These are phyloP conservation scores for Aspergillus ibericus DNA, from an alignment of 2,329 filamentous ascomycete species.

Conservation along the genomic window DNA sequence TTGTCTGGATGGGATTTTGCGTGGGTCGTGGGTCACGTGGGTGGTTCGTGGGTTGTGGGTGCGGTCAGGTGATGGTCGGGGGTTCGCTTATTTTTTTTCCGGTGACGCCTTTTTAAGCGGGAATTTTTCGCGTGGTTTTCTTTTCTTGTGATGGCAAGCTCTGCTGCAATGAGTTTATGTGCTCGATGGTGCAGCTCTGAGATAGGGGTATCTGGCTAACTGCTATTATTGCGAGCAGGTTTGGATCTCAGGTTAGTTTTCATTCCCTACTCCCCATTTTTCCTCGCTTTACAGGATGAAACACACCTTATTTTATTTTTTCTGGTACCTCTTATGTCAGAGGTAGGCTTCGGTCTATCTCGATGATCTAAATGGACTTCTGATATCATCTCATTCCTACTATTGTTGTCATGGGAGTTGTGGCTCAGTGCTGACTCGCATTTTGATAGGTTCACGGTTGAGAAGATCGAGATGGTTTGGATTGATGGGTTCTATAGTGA, in stretches of 20 bases:
- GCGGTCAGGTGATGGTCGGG: constrained; percentile 15
- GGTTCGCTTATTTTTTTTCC: constrained; percentile 18
- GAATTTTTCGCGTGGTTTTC: constrained; percentile 5
- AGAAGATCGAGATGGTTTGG: not conserved
- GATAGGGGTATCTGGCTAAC: not conserved
- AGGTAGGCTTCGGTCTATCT: constrained; percentile 49
- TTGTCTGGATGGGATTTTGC: constrained; percentile 5
- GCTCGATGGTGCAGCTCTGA: too few species aligned
- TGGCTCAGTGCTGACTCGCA: constrained; percentile 12
- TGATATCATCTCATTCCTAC: constrained; percentile 51
- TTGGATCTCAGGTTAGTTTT: constrained; percentile 5
- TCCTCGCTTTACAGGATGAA: constrained; percentile 64
- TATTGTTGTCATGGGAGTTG: constrained; percentile 7
- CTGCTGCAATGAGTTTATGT: not conserved
- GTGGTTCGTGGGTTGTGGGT: constrained; percentile 19
- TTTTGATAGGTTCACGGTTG: constrained; percentile 3
- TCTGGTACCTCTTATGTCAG: constrained; percentile 99
- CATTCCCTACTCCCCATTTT: constrained; percentile 22
- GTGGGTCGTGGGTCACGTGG: constrained; percentile 35
- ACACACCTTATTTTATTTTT: constrained; percentile 62
- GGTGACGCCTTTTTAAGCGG: constrained; percentile 2
- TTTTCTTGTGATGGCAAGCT: constrained; percentile 1
- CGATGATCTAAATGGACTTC: constrained; percentile 87
- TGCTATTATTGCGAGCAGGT: not conserved
- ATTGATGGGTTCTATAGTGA: not conserved